Percentiles rank a stretch among this genome's conserved stretches.
Evolutionary conservation across 78 protist species (phyloP).

Genomic region (Bigelowiella natans): DNA sequence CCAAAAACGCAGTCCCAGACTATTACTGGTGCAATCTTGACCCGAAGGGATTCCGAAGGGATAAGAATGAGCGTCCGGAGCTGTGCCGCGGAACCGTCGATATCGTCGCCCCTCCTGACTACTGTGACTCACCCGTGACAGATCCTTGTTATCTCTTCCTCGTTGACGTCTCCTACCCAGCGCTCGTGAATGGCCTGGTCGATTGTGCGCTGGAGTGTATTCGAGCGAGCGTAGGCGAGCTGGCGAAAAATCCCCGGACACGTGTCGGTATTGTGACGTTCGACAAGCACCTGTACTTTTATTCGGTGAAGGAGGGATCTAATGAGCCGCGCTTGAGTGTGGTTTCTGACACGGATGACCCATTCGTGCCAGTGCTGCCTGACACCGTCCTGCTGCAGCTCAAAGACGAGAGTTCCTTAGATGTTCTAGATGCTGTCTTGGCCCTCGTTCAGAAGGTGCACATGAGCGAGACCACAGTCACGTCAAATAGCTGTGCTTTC

Average conservation of each 20-base stretch:
- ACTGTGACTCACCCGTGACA: neutral
- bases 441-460: no score
- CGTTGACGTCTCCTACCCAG: neutral
- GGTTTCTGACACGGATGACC: neutral
- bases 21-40: slow-evolving; percentile 3
- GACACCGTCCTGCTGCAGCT: no score
- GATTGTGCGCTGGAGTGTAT: neutral
- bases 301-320: neutral
- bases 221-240: neutral
- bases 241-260: neutral
- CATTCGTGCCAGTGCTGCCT: neutral
- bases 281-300: neutral
- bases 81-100: neutral
- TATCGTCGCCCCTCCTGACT: neutral
- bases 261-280: neutral
- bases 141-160: neutral
- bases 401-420: no score
- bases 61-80: neutral
- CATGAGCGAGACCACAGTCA: no score
- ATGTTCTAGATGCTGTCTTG: no score
- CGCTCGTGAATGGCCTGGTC: neutral
- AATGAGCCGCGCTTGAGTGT: neutral
- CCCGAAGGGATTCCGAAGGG: neutral
- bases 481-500: no score
- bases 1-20: neutral